A percentile compares a stretch with the other conserved stretches of the same genome.
phyloP scores from a whole-genome alignment of 768 basidiomycete genomes.

The Suillus subaureus region DNA sequence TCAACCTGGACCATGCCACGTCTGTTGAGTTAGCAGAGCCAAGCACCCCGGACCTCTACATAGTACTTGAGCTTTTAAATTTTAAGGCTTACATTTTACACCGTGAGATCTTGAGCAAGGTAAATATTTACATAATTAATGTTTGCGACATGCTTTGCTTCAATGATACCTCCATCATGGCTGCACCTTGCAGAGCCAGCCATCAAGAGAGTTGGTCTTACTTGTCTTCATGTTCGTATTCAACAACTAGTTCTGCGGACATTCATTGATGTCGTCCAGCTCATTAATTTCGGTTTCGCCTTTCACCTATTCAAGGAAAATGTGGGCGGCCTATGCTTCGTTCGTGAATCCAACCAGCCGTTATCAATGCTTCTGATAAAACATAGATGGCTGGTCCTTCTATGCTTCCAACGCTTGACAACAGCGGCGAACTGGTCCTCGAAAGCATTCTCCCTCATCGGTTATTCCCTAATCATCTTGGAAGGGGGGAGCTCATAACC shows the following conservation, averaged over 20 bases:
- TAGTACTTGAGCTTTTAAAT: too few species aligned
- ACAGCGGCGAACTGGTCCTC: slow-evolving; percentile 59
- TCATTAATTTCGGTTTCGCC: slow-evolving; percentile 55
- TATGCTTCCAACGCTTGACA: slow-evolving; percentile 77
- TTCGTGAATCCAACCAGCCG: slow-evolving; percentile 30
- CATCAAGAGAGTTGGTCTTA: slow-evolving; percentile 25
- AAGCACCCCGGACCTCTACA: too few species aligned
- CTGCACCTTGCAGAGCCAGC: slow-evolving; percentile 10
- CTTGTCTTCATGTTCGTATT: slow-evolving; percentile 31
- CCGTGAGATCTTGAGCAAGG: neutral
- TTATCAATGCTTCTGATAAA: neutral
- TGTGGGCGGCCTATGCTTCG: slow-evolving; percentile 56
- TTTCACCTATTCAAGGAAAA: slow-evolving; percentile 67
- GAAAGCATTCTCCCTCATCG: slow-evolving; percentile 62
- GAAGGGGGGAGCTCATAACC: slow-evolving; percentile 78
- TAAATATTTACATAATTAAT: neutral
- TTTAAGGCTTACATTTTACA: too few species aligned
- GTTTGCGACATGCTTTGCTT: neutral
- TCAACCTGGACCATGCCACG: neutral
- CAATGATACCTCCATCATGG: slow-evolving; percentile 20
- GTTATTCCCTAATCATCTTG: slow-evolving; percentile 50
- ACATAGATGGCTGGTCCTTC: slow-evolving; percentile 71
- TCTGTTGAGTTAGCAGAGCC: neutral
- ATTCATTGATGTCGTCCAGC: slow-evolving; percentile 35
- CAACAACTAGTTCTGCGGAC: neutral